Percentiles rank a stretch among this genome's conserved stretches.
Evolutionary conservation across 768 basidiomycete species (phyloP).

Genomic region (Trametes elegans): DNA sequence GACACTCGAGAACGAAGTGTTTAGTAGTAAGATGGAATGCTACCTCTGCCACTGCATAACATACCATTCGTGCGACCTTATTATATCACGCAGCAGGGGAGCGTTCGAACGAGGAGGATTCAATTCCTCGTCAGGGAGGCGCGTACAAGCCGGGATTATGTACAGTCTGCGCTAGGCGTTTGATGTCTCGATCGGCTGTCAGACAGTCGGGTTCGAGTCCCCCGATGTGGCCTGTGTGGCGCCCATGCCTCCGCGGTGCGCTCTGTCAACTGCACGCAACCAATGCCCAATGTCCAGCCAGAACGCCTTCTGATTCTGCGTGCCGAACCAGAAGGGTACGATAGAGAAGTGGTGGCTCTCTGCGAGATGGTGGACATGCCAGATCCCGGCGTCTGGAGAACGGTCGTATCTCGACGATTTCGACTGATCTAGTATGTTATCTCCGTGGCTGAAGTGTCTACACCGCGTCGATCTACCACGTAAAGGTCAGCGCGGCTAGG

Average conservation of each 20-base stretch:
- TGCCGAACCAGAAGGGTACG: conserved; percentile 38
- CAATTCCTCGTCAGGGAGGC: no score
- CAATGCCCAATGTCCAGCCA: conserved; percentile 40
- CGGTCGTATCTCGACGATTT: not conserved
- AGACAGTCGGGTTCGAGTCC: no score
- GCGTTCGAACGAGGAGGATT: no score
- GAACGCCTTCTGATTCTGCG: conserved; percentile 36
- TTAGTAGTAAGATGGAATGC: no score
- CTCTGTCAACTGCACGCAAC: conserved; percentile 35
- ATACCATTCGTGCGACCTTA: no score
- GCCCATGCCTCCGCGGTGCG: not conserved
- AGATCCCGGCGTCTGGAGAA: conserved; percentile 36
- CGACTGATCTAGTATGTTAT: conserved; percentile 1
- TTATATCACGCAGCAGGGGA: no score
- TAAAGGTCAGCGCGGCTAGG: not conserved
- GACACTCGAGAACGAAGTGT: no score
- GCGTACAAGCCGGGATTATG: no score
- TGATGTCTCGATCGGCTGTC: no score
- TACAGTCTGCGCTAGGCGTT: no score
- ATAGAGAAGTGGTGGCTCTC: conserved; percentile 40
- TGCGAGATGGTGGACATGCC: conserved; percentile 39
- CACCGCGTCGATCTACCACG: conserved; percentile 11
- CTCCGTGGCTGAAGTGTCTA: conserved; percentile 14
- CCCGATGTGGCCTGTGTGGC: not conserved
- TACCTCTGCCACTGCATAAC: no score